A percentile compares a stretch with the other conserved stretches of the same genome.
Evolutionary conservation across 805 yeast species (phyloP).

Genomic region (Candida endomychidarum): DNA sequence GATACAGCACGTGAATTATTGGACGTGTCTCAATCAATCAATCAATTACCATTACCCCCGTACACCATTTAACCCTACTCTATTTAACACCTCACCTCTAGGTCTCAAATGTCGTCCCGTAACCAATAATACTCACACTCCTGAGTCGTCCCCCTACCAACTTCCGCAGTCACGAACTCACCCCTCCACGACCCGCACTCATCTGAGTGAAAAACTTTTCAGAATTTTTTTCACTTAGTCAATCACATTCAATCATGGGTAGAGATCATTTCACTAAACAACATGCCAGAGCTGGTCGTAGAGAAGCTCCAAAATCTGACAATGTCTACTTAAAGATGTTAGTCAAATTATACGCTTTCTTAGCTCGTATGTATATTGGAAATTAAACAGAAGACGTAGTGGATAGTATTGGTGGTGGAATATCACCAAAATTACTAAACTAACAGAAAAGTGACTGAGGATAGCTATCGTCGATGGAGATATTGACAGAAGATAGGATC

Average conservation of each 20-base stretch:
- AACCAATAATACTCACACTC: no score
- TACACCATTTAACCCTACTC: no score
- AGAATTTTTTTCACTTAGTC: conserved; percentile 9
- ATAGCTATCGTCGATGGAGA: conserved; percentile 14
- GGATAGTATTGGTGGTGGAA: no score
- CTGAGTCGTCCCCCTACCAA: no score
- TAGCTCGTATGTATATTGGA: conserved; percentile 85
- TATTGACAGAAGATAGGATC: conserved; percentile 11
- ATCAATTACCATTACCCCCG: no score
- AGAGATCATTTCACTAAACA: conserved; percentile 95
- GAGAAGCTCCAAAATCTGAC: conserved; percentile 99
- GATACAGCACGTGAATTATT: no score
- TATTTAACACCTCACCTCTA: no score
- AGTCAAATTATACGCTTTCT: conserved; percentile 97
- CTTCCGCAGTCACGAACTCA: no score
- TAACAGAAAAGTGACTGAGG: conserved; percentile 9
- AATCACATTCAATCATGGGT: conserved; percentile 64
- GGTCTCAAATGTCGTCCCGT: no score
- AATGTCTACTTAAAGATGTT: conserved; percentile 97
- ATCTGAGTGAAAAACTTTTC: conserved; percentile 6
- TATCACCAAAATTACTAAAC: no score
- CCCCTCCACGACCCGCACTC: conserved; percentile 1
- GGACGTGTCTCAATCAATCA: no score
- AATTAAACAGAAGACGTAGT: conserved; percentile 2
- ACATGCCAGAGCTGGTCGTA: conserved; percentile 94